phyloP scores from a whole-genome alignment of 164 flowering plant species.

The Macadamia integrifolia region DNA sequence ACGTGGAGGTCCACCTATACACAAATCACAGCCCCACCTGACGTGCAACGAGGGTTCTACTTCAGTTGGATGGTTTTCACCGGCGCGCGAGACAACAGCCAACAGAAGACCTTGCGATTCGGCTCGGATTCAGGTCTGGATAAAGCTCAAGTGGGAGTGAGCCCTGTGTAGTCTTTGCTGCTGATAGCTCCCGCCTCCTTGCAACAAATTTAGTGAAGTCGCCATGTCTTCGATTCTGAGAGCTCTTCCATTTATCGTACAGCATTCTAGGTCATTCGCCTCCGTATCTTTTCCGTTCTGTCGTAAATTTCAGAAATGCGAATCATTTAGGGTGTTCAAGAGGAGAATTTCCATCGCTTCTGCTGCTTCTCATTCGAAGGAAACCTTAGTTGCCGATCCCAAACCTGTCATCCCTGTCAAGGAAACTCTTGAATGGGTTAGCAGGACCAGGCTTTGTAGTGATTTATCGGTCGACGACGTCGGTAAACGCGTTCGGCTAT shows the following conservation, averaged over 20 bases:
- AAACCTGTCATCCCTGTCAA: conserved; percentile 13
- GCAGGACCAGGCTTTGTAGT: conserved; percentile 60
- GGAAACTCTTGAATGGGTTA: conserved; percentile 62
- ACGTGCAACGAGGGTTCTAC: too few species aligned
- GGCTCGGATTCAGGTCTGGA: too few species aligned
- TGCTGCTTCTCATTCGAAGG: conserved; percentile 23
- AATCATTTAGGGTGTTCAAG: conserved; percentile 4
- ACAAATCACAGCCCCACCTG: too few species aligned
- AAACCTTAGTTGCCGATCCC: conserved; percentile 21
- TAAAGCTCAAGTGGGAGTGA: too few species aligned
- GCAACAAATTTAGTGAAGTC: background rate
- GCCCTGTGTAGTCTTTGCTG: too few species aligned
- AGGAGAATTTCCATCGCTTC: conserved; percentile 14
- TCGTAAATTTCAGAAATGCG: conserved; percentile 13
- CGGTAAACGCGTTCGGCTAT: conserved; percentile 69
- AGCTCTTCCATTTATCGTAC: conserved; percentile 23
- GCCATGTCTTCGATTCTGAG: conserved; percentile 21
- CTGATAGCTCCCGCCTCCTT: too few species aligned
- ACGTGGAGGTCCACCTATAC: too few species aligned
- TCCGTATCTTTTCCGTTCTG: conserved; percentile 10
- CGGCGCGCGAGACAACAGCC: too few species aligned
- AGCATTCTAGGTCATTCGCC: conserved; percentile 21
- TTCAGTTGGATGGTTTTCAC: too few species aligned
- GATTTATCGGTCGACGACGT: conserved; percentile 51
- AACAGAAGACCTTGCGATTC: too few species aligned